A percentile compares a stretch with the other conserved stretches of the same genome.
phyloP scores from a whole-genome alignment of 2,329 filamentous ascomycete genomes.

The Microdochium nivale region DNA sequence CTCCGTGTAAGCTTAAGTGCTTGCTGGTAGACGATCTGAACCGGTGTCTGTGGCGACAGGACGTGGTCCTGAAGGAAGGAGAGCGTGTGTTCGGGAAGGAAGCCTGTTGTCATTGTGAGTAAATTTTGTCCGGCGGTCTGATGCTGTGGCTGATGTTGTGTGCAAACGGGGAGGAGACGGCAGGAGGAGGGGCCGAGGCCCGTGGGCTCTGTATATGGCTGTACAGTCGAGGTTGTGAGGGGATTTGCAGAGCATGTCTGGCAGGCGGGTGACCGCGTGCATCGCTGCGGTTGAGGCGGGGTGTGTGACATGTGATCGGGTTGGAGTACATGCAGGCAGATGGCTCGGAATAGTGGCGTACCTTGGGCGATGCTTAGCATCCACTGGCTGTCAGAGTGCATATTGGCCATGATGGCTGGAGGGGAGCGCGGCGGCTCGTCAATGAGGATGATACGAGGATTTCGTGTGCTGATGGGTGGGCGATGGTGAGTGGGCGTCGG shows the following conservation, averaged over 20 bases:
- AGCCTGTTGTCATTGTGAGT: constrained; percentile 10
- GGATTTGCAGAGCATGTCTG: not conserved
- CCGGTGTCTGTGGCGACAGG: constrained; percentile 33
- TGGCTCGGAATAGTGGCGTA: constrained; percentile 5
- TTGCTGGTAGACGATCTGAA: constrained; percentile 30
- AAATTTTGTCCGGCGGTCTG: not conserved
- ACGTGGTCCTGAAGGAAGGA: constrained; percentile 37
- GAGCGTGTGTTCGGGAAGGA: constrained; percentile 36
- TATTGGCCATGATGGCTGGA: not conserved
- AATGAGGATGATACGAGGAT: not conserved
- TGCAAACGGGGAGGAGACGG: not conserved
- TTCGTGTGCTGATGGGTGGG: not conserved
- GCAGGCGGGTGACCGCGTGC: not conserved
- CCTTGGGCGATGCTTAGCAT: constrained; percentile 18
- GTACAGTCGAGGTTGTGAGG: not conserved
- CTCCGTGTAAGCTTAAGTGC: constrained; percentile 18
- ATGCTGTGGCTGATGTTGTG: not conserved
- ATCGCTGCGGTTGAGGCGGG: not conserved
- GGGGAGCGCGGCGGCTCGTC: not conserved
- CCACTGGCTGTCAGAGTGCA: constrained; percentile 11
- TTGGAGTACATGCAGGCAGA: not conserved
- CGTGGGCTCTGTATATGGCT: too few species aligned
- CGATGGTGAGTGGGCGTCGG: not conserved
- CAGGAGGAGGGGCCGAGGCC: too few species aligned
- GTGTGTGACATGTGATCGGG: not conserved